A percentile compares a stretch with the other conserved stretches of the same genome.
These are phyloP conservation scores for Begonia peltatifolia DNA, from an alignment of 306 rosid genomes.

Conservation along the genomic window DNA sequence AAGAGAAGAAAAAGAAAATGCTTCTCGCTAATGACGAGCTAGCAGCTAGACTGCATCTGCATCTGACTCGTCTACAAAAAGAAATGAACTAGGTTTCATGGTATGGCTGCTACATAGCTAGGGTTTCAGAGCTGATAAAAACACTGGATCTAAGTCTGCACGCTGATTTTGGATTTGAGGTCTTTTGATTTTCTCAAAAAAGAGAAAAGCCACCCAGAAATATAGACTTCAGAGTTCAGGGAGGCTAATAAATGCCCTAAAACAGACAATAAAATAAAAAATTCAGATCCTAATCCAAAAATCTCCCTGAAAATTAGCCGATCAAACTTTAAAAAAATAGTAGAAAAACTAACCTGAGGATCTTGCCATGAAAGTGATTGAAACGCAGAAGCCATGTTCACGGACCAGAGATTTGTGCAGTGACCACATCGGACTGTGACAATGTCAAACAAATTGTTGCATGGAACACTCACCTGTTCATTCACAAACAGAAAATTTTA, in stretches of 20 bases:
- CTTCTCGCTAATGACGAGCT: too few species aligned
- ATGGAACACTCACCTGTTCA: constrained; percentile 98
- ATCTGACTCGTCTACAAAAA: constrained; percentile 5
- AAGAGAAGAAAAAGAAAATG: too few species aligned
- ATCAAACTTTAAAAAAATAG: neutral
- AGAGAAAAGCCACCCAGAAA: neutral
- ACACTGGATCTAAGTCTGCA: constrained; percentile 23
- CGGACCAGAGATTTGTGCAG: constrained; percentile 99
- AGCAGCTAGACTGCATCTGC: too few species aligned
- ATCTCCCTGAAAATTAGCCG: constrained; percentile 25
- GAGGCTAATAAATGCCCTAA: neutral
- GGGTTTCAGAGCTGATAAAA: constrained; percentile 28
- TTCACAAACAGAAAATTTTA: too few species aligned
- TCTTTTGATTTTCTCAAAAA: constrained; percentile 32
- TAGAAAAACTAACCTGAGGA: constrained; percentile 34
- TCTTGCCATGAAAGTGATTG: constrained; percentile 91
- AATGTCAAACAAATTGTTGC: constrained; percentile 76
- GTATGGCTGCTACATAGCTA: constrained; percentile 63
- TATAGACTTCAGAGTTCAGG: constrained; percentile 6
- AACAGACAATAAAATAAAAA: neutral
- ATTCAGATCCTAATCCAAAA: too few species aligned
- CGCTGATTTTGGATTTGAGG: constrained; percentile 4
- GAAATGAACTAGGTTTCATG: constrained; percentile 13
- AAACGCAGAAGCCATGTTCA: constrained; percentile 97
- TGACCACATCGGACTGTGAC: constrained; percentile 99